A percentile compares a stretch with the other conserved stretches of the same genome.
Conservation (phyloP, 768 basidiomycete genomes). For the Antrodiella citrinella region DNA sequence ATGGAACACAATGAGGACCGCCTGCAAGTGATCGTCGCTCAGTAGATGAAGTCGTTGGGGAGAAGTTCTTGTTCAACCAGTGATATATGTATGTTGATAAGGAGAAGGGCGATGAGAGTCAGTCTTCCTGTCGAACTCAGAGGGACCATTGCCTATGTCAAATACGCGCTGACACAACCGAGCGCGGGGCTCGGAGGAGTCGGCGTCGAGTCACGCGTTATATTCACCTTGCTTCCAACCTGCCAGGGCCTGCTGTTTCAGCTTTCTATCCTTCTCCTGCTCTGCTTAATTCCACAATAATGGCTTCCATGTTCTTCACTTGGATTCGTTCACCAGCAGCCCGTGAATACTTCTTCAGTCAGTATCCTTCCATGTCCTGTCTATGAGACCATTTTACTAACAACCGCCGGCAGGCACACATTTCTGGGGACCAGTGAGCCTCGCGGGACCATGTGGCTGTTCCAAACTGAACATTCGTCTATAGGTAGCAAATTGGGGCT, state of each 20-base stretch:
- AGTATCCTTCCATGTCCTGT: conserved; percentile 23
- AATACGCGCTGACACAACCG: too few relatives aligned
- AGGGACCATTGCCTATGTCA: too few relatives aligned
- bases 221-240: neutral
- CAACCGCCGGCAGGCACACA: conserved; percentile 63
- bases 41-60: neutral
- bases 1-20: neutral
- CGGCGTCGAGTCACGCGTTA: neutral
- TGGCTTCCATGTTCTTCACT: conserved; percentile 80
- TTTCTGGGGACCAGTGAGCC: conserved; percentile 93
- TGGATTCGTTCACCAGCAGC: conserved; percentile 92
- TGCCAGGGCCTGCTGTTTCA: neutral
- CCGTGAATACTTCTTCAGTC: conserved; percentile 92
- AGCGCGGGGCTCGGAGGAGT: neutral
- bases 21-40: neutral
- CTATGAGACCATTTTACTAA: neutral
- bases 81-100: too few relatives aligned
- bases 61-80: neutral
- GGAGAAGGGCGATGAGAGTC: too few relatives aligned
- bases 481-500: conserved; percentile 97
- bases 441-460: conserved; percentile 1
- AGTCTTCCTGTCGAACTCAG: too few relatives aligned
- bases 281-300: conserved; percentile 26
- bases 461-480: conserved; percentile 6
- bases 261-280: neutral